A percentile compares a stretch with the other conserved stretches of the same genome.
Evolutionary conservation across 805 yeast species (phyloP).

Genomic region (Starmera quercuum): DNA sequence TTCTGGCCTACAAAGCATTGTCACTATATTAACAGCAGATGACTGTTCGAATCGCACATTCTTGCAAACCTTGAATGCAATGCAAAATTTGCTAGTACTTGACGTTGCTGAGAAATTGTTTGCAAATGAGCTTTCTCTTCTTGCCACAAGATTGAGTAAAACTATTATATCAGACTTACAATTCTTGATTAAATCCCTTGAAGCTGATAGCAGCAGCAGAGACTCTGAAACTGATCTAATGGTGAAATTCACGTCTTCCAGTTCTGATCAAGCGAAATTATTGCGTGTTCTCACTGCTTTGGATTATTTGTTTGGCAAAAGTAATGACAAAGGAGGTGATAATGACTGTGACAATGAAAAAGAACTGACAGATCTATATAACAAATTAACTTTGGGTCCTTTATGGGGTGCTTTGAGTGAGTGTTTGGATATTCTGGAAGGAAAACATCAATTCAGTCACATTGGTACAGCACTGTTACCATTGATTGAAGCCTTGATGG

Average conservation of each 20-base stretch:
- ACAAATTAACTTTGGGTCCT: slow-evolving; percentile 60
- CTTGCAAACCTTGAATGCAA: slow-evolving; percentile 72
- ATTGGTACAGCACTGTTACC: slow-evolving; percentile 81
- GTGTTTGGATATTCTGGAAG: slow-evolving; percentile 57
- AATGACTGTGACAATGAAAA: slow-evolving; percentile 25
- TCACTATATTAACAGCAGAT: slow-evolving; percentile 64
- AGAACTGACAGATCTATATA: slow-evolving; percentile 54
- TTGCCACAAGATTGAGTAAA: slow-evolving; percentile 54
- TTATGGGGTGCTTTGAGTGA: slow-evolving; percentile 83
- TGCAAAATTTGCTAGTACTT: slow-evolving; percentile 65
- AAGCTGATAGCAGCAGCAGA: slow-evolving; percentile 26
- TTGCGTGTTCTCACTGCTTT: slow-evolving; percentile 80
- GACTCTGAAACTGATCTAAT: slow-evolving; percentile 49
- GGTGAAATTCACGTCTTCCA: slow-evolving; percentile 64
- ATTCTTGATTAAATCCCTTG: slow-evolving; percentile 37
- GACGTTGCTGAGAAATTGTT: slow-evolving; percentile 56
- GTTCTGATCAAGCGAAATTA: slow-evolving; percentile 86
- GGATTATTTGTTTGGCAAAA: slow-evolving; percentile 59
- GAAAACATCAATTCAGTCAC: slow-evolving; percentile 44
- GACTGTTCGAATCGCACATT: slow-evolving; percentile 83
- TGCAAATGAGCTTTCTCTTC: slow-evolving; percentile 56
- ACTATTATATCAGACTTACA: slow-evolving; percentile 48
- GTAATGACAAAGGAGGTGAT: slow-evolving; percentile 8
- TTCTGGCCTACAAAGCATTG: slow-evolving; percentile 51
- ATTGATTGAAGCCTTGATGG: slow-evolving; percentile 86